Base-by-base conservation (phyloP, 192 early-diverging fungal species). In the Phlyctochytrium bullatum region DNA sequence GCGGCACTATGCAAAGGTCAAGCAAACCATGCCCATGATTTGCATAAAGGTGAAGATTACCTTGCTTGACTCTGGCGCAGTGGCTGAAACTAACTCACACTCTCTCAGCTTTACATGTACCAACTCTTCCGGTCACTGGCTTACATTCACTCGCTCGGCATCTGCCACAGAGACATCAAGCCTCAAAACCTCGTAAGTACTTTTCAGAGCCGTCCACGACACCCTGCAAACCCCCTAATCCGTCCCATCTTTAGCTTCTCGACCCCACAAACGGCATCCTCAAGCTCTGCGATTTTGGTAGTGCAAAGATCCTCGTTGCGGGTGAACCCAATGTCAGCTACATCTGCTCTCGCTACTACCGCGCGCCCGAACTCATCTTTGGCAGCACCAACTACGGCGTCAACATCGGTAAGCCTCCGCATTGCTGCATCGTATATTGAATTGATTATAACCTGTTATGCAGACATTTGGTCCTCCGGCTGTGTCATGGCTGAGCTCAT, bases 81-180 rank as follows among this genome's bases (percentile, higher is more conserved):
- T 34, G 3, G 16, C 34, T 62, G 34, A 34, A 34, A 34, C 27
- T 34, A 17, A 34, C 20, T 0, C 27, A 23, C 31, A n/a, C 23
- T 34, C 23, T 47, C 31, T 60, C 47, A 85, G 89, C 81, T 97
- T 47, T 99, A 96, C 80, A 97, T 98, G 93, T 99, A 99, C 80
- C 97, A 99, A 74, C 79, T 98, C 59, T 97, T 97, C 88, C 83
- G 97, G 68, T 93, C 95, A 69, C 81, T 99, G 58, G 93, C 94
- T 54, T 99, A 97, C 75, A 93, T 93, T 75, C 97, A 99, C 76
- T 87, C 92, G 36, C 81, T 97, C 51, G 97, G 96, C 30, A 97
- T 99, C 71, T 99, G 97, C 82, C 97, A 99, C 70, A 88, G 97
- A 64, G 97, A 99, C 75, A 98, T 99, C 75, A 99, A 99, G 81